Conservation (phyloP, 1,284 basidiomycete genomes). For the Xanthoconium separans region DNA sequence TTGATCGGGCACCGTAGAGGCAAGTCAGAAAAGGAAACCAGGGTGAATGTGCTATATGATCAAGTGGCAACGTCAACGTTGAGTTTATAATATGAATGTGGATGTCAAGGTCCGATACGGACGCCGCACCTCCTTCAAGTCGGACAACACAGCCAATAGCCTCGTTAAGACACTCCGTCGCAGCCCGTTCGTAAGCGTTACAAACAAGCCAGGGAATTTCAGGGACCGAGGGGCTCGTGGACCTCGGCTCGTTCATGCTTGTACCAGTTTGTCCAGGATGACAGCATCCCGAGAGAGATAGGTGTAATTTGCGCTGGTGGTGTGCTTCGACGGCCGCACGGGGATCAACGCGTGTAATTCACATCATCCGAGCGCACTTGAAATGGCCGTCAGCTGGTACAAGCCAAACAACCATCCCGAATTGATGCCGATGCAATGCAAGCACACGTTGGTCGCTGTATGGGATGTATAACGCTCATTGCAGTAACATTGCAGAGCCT, state of each 20-base stretch:
- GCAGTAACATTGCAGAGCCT: conserved; percentile 4
- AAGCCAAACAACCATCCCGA: background rate
- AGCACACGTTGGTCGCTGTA: conserved; percentile 4
- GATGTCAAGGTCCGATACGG: conserved; percentile 20
- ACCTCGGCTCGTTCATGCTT: conserved; percentile 11
- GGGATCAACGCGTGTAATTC: conserved; percentile 26
- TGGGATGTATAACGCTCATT: conserved; percentile 4
- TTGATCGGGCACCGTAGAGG: conserved; percentile 26
- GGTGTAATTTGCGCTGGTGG: conserved; percentile 7
- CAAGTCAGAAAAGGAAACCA: conserved; percentile 23
- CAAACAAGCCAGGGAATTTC: conserved; percentile 17
- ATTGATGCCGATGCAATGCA: conserved; percentile 1
- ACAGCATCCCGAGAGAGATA: conserved; percentile 30
- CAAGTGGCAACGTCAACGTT: conserved; percentile 22
- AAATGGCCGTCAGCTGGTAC: conserved; percentile 9
- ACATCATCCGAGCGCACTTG: conserved; percentile 19
- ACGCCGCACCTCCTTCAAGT: conserved; percentile 8
- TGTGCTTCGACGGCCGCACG: conserved; percentile 23
- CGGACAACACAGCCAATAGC: conserved; percentile 26
- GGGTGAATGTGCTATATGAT: conserved; percentile 2
- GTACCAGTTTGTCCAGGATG: conserved; percentile 21
- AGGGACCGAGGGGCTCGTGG: conserved; percentile 16
- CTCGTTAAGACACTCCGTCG: conserved; percentile 14
- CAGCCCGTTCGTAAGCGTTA: conserved; percentile 10
- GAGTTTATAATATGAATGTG: conserved; percentile 17